Evolutionary conservation across 371 early-diverging fungal genomes (phyloP).

Genomic region (Syncephalastrum monosporum): DNA sequence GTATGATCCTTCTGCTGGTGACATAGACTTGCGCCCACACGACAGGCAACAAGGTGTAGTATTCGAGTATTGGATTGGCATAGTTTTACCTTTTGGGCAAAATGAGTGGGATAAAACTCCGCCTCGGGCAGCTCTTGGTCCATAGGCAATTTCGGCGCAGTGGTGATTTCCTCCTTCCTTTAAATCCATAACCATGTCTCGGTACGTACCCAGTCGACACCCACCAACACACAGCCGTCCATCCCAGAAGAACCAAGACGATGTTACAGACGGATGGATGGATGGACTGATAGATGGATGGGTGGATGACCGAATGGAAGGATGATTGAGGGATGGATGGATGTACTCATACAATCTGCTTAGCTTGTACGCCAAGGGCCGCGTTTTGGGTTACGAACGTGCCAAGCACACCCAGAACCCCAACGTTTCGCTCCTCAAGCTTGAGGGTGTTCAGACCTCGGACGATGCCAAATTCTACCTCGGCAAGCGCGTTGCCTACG

Average conservation of each 20-base stretch:
- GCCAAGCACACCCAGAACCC: constrained; percentile 89
- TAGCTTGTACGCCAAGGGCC: constrained; percentile 97
- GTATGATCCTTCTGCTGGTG: too few relatives aligned
- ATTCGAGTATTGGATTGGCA: too few relatives aligned
- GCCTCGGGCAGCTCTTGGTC: too few relatives aligned
- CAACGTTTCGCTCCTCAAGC: constrained; percentile 87
- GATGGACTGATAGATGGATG: constrained; percentile 16
- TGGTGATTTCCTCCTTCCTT: too few relatives aligned
- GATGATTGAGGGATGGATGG: constrained; percentile 10
- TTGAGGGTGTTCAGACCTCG: constrained; percentile 90
- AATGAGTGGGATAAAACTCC: too few relatives aligned
- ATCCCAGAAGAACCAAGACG: background rate
- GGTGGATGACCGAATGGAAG: background rate
- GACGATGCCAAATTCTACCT: constrained; percentile 89
- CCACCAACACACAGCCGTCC: too few relatives aligned
- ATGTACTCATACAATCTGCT: constrained; percentile 8
- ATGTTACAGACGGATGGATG: background rate
- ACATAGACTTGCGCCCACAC: too few relatives aligned
- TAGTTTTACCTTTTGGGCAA: too few relatives aligned
- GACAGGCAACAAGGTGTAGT: too few relatives aligned
- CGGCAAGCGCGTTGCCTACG: constrained; percentile 83
- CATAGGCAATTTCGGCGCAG: too few relatives aligned
- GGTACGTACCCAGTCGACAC: too few relatives aligned
- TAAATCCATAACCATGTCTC: too few relatives aligned
- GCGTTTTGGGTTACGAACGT: constrained; percentile 93